Base-by-base conservation (phyloP, 176 grass and related monocot species). In the Echinochloa phyllopogon region DNA sequence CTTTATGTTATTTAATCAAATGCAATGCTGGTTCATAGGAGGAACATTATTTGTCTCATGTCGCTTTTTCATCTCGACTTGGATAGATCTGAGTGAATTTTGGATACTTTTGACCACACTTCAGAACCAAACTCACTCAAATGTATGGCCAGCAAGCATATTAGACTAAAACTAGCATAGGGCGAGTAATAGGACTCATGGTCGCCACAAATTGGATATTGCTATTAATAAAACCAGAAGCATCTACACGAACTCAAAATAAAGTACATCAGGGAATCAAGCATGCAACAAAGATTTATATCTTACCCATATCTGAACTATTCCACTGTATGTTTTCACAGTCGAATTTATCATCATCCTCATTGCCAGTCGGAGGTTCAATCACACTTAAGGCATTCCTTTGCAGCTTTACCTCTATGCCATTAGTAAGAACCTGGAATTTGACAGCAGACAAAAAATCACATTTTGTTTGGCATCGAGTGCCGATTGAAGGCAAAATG, bases 391-490 rank as follows among this genome's bases (percentile, higher is more conserved):
- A 70, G 72, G 92, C 92, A 87, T 94, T 94, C 52, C 92, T 87
- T 85, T 94, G 92, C 73, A 94, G 83, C 52, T 94, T 94, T 56
- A 94, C 92, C 82, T 94, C 89, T 80, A 88, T 90, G 63, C 92
- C 92, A 88, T 94, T 94, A 41, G 92, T 90, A 29, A 94, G 85
- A 86, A 94, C 88, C 92, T 94, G 57, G 33, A 78, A 80, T 61
- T 72, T 52, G 20, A 87, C 21, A 80, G 48, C 12, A 59, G 23
- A n/a, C n/a, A 64, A 47, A 47, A 23, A 53, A 14, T 76, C 40
- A 69, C 13, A 49, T 69, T 65, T 56, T 49, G n/a, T 77, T 76
- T 11, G 29, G 25, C n/a, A 61, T 61, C 3, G 58, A 78, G 13
- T 2, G 1, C 40, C 70, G 24, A 14, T 77, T 36, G 17, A 33